phyloP scores from a whole-genome alignment of 192 early-diverging fungal species.

The Powellomyces hirtus region DNA sequence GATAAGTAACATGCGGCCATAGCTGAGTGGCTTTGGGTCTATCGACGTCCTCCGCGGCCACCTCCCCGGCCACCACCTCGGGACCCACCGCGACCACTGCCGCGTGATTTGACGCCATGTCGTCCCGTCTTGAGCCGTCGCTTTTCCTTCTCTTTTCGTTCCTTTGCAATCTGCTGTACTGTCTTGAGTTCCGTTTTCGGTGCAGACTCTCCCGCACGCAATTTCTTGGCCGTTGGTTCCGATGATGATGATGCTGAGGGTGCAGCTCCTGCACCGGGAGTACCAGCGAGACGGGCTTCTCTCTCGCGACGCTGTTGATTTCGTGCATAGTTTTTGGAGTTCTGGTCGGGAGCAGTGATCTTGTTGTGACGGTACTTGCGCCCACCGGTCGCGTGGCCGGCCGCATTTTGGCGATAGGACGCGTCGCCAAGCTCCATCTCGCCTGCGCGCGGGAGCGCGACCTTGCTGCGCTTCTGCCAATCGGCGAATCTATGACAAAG shows the following conservation, averaged over 20 bases:
- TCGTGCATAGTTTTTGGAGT: slow-evolving; percentile 35
- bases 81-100: slow-evolving; percentile 2
- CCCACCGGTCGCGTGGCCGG: background rate
- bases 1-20: no score
- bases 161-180: slow-evolving; percentile 78
- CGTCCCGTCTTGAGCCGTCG: slow-evolving; percentile 73
- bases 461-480: slow-evolving; percentile 89
- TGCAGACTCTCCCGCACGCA: slow-evolving; percentile 27
- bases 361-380: slow-evolving; percentile 76
- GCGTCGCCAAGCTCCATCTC: slow-evolving; percentile 75
- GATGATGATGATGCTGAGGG: background rate
- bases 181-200: slow-evolving; percentile 74
- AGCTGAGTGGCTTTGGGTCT: no score
- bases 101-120: slow-evolving; percentile 24
- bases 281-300: slow-evolving; percentile 37
- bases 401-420: slow-evolving; percentile 36
- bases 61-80: slow-evolving; percentile 1
- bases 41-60: background rate
- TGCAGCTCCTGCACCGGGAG: background rate
- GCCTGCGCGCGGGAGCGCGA: slow-evolving; percentile 76
- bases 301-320: slow-evolving; percentile 60
- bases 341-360: slow-evolving; percentile 65
- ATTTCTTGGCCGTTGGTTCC: slow-evolving; percentile 1
- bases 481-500: slow-evolving; percentile 70
- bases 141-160: slow-evolving; percentile 66